phyloP scores from a whole-genome alignment of 2,329 filamentous ascomycete genomes.

The Ascochyta fabae region DNA sequence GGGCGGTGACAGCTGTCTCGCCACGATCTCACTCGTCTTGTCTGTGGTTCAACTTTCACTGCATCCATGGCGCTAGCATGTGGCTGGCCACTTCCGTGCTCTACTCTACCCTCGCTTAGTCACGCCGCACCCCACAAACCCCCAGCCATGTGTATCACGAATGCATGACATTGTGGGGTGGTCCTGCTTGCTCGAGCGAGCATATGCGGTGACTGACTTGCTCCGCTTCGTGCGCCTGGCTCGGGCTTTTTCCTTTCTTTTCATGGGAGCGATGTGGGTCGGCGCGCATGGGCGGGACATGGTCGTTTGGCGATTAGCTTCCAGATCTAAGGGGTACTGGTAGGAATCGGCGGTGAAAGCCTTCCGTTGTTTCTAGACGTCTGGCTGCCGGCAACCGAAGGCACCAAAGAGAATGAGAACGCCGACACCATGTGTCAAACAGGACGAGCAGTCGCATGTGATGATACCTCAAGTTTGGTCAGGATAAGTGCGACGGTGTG shows the following conservation, averaged over 20 bases:
- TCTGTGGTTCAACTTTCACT: conserved; percentile 14
- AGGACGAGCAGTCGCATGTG: not conserved
- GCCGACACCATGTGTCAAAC: not conserved
- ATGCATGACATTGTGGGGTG: conserved; percentile 25
- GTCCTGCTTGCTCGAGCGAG: conserved; percentile 16
- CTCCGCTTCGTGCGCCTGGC: conserved; percentile 15
- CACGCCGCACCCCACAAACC: conserved; percentile 11
- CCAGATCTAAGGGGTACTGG: conserved; percentile 14
- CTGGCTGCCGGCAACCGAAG: not conserved
- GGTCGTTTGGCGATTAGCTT: conserved; percentile 13
- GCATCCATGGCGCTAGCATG: conserved; percentile 4
- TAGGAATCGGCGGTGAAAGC: conserved; percentile 14
- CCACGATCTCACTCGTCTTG: conserved; percentile 1
- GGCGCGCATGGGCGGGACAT: conserved; percentile 9
- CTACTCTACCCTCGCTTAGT: conserved; percentile 5
- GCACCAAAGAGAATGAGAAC: not conserved
- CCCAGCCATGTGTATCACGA: conserved; percentile 20
- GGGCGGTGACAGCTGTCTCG: conserved; percentile 25
- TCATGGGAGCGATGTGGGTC: conserved; percentile 16
- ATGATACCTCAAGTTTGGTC: not conserved
- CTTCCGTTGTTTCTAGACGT: conserved; percentile 1
- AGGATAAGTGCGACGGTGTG: not conserved
- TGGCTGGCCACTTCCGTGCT: conserved; percentile 4
- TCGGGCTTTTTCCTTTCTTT: conserved; percentile 7
- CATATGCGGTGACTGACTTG: conserved; percentile 20